These are phyloP conservation scores for Pleurotus cornucopiae DNA, from an alignment of 768 basidiomycete genomes.

Conservation along the genomic window DNA sequence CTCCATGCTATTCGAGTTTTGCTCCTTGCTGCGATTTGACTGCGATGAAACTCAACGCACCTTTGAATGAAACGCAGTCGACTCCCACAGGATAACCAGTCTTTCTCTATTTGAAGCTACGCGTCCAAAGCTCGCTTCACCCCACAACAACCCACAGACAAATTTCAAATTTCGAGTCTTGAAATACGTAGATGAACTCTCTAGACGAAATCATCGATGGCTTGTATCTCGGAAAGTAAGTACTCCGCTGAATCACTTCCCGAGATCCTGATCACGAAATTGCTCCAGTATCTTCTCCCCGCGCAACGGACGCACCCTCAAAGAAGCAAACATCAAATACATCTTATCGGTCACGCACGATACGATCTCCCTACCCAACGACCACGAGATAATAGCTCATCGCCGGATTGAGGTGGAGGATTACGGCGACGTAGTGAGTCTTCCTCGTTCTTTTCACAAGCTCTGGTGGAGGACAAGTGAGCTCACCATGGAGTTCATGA, in stretches of 20 bases:
- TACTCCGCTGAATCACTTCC: slow-evolving; percentile 19
- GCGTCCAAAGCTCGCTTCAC: too few relatives aligned
- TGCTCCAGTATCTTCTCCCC: slow-evolving; percentile 60
- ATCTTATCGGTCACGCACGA: slow-evolving; percentile 76
- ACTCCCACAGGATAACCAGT: too few relatives aligned
- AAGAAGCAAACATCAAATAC: slow-evolving; percentile 74
- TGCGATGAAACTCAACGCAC: too few relatives aligned
- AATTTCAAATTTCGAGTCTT: neutral
- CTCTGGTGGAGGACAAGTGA: too few relatives aligned
- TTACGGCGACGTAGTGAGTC: slow-evolving; percentile 44
- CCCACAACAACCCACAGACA: too few relatives aligned
- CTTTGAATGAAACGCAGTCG: too few relatives aligned
- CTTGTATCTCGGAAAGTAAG: slow-evolving; percentile 75
- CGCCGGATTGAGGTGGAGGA: slow-evolving; percentile 69
- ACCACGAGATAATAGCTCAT: slow-evolving; percentile 62
- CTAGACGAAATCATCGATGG: slow-evolving; percentile 42
- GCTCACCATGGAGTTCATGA: neutral
- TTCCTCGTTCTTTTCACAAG: neutral
- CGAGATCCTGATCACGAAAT: slow-evolving; percentile 6
- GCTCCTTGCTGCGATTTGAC: too few relatives aligned
- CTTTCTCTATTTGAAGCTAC: too few relatives aligned
- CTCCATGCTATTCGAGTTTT: too few relatives aligned
- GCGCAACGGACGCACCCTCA: slow-evolving; percentile 62
- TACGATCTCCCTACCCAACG: slow-evolving; percentile 59
- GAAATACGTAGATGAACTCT: neutral